These are phyloP conservation scores for Lichtheimia hyalospora DNA, from an alignment of 371 early-diverging fungal genomes.

Conservation along the genomic window DNA sequence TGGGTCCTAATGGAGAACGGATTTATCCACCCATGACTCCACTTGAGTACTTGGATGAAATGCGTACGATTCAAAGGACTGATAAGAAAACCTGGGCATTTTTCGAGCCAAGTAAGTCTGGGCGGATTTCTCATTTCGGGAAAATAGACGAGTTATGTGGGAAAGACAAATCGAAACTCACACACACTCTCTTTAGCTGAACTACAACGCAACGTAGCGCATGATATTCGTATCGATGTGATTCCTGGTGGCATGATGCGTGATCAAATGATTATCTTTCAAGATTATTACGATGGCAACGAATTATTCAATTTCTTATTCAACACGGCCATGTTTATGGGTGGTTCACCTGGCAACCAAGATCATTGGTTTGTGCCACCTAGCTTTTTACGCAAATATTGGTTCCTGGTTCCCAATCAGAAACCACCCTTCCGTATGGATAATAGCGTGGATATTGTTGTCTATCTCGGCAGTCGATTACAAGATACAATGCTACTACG, in stretches of 20 bases:
- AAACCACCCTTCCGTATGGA: constrained; percentile 28
- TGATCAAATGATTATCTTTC: constrained; percentile 47
- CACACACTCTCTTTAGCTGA: constrained; percentile 18
- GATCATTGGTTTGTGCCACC: constrained; percentile 45
- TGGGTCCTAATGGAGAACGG: constrained; percentile 12
- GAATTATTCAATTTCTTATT: constrained; percentile 38
- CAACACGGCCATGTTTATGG: constrained; percentile 35
- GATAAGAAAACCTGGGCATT: constrained; percentile 17
- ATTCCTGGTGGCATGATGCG: constrained; percentile 47
- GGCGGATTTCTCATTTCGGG: not conserved
- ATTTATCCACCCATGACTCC: constrained; percentile 41
- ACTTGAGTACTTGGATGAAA: constrained; percentile 26
- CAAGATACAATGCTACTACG: constrained; percentile 23
- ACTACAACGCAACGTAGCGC: constrained; percentile 40
- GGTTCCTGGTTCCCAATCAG: constrained; percentile 42
- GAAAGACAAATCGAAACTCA: too few species aligned
- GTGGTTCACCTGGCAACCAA: constrained; percentile 40
- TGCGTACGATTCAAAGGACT: constrained; percentile 23
- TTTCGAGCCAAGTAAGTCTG: constrained; percentile 28
- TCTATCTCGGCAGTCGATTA: constrained; percentile 25
- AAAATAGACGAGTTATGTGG: too few species aligned
- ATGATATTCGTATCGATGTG: constrained; percentile 47
- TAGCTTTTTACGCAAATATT: constrained; percentile 30
- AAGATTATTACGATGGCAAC: constrained; percentile 44
- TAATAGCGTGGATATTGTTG: constrained; percentile 29